Conservation (phyloP, 2,329 filamentous ascomycete species). For the Aspergillus proliferans region DNA sequence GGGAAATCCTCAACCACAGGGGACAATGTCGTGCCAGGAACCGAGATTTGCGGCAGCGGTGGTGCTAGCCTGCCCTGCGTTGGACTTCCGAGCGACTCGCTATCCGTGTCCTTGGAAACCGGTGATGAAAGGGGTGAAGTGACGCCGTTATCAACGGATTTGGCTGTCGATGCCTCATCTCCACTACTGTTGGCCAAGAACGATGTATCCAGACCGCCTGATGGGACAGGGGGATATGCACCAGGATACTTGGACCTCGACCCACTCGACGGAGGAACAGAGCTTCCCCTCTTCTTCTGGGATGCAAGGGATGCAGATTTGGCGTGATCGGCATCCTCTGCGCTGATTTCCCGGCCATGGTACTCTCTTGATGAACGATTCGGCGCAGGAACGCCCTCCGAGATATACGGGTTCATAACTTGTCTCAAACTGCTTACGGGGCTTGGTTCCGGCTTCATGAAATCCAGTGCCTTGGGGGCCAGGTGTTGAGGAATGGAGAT, state of each 20-base stretch:
- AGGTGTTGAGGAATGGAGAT: conserved; percentile 42
- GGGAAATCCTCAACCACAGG: conserved; percentile 24
- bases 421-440: conserved; percentile 75
- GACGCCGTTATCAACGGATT: conserved; percentile 9
- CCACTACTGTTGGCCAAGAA: conserved; percentile 32
- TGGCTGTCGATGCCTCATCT: conserved; percentile 22
- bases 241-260: conserved; percentile 23
- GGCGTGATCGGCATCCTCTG: conserved; percentile 13
- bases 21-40: conserved; percentile 15
- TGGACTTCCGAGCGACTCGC: background rate
- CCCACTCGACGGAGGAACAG: conserved; percentile 16
- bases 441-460: conserved; percentile 42
- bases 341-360: conserved; percentile 13
- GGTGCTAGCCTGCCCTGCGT: conserved; percentile 6
- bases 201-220: conserved; percentile 23
- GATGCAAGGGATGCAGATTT: conserved; percentile 11
- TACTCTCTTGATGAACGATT: conserved; percentile 17
- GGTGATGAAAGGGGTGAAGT: background rate
- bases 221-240: conserved; percentile 18
- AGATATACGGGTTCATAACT: conserved; percentile 80
- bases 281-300: conserved; percentile 20
- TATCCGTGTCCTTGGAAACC: background rate
- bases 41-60: conserved; percentile 1
- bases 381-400: conserved; percentile 19
- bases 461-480: conserved; percentile 30